Evolutionary conservation across 768 basidiomycete species (phyloP).

Genomic region (Russula brevipes): DNA sequence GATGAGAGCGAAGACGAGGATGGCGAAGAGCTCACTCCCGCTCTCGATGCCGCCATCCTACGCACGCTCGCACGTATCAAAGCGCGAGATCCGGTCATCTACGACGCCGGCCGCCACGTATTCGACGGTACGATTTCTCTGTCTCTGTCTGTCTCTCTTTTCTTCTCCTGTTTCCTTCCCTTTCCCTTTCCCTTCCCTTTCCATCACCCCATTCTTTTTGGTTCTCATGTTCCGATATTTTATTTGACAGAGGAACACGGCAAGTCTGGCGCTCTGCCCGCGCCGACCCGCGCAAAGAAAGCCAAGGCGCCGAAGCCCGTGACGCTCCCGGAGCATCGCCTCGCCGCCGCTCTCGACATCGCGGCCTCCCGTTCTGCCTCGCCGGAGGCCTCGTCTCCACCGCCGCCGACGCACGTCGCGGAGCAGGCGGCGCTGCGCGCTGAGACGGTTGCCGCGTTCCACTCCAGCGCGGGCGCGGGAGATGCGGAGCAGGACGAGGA

Average conservation of each 20-base stretch:
- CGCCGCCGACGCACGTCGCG: constrained; percentile 62
- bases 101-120: constrained; percentile 61
- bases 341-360: constrained; percentile 54
- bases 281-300: constrained; percentile 33
- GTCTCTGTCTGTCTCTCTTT: no score
- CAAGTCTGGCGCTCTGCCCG: constrained; percentile 38
- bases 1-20: constrained; percentile 90
- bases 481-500: constrained; percentile 44
- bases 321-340: constrained; percentile 66
- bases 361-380: constrained; percentile 53
- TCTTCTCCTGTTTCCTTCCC: no score
- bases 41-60: constrained; percentile 89
- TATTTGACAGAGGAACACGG: constrained; percentile 55
- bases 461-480: constrained; percentile 37
- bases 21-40: constrained; percentile 90
- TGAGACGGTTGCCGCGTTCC: constrained; percentile 86
- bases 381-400: constrained; percentile 40
- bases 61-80: constrained; percentile 83
- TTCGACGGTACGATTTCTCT: constrained; percentile 60
- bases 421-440: constrained; percentile 70
- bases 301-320: constrained; percentile 68
- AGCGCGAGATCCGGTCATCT: constrained; percentile 79
- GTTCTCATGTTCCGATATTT: neutral
- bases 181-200: neutral
- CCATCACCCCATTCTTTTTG: no score